Base-by-base conservation (phyloP, 176 grass and related monocot species). In the Triticum monococcum region DNA sequence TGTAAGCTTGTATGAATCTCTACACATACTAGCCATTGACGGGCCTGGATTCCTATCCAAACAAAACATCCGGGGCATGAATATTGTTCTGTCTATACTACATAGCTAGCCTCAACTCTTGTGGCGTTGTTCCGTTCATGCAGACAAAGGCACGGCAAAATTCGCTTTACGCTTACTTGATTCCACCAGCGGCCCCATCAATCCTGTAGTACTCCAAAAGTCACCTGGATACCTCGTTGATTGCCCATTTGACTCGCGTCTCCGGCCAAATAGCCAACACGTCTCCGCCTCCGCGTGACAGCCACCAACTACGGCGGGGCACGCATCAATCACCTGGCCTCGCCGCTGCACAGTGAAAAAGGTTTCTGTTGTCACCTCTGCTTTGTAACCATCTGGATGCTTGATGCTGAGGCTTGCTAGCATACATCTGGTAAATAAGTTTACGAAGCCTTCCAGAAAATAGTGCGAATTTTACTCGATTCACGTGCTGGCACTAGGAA, bases 121-220 rank as follows among this genome's bases (percentile, higher is more conserved):
- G 50, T 6, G 50, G 50, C 50, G 16, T 14, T 14, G 45, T 14
- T 6, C 16, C 50, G 50, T 18, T 17, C 50, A 54, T 54, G 50
- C 54, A 78, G 50, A 31, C 26, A 23, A 23, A 24, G 16, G 59
- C 83, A 52, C 54, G 67, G 67, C 68, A 81, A 54, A 81, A 56
- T 12, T 88, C 35, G 12, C 86, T 88, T 88, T 59, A 88, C 62
- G 86, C 62, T 77, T 41, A 60, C 79, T 82, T 67, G 70, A 82
- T 68, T 64, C 78, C 57, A n/a, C 57, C 57, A 7, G 41, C 57
- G 38, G 38, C 38, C 38, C 38, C 38, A 61, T 61, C 57, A 22
- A 61, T n/a, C 57, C 8, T n/a, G 4, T 33, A 33, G 35, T 32
- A 67, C 84, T 65, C 75, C 6, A 50, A 68, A 77, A 9, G 54